A percentile compares a stretch with the other conserved stretches of the same genome.
phyloP scores from a whole-genome alignment of 768 basidiomycete genomes.

The Suillus clintonianus region DNA sequence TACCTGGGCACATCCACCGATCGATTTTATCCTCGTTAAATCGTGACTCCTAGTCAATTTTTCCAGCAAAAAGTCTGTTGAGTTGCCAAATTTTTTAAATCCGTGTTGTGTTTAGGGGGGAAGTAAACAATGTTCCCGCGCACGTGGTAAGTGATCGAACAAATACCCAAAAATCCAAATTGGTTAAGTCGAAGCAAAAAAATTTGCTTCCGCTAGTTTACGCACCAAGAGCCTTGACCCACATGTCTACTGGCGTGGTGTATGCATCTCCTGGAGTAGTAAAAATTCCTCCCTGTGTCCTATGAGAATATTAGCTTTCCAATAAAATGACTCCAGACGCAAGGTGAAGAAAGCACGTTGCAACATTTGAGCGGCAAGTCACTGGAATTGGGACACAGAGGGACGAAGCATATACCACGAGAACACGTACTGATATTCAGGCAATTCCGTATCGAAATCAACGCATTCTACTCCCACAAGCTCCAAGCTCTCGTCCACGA shows the following conservation, averaged over 20 bases:
- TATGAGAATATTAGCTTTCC: conserved; percentile 33
- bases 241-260: conserved; percentile 89
- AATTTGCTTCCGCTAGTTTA: conserved; percentile 60
- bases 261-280: conserved; percentile 85
- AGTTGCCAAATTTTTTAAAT: conserved; percentile 23
- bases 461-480: conserved; percentile 80
- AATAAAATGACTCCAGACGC: conserved; percentile 6
- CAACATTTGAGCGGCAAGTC: background rate
- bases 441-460: conserved; percentile 78
- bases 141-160: conserved; percentile 35
- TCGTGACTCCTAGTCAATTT: conserved; percentile 73
- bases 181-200: conserved; percentile 42
- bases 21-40: conserved; percentile 67
- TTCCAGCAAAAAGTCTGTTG: conserved; percentile 74
- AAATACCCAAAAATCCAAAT: conserved; percentile 33
- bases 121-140: conserved; percentile 6
- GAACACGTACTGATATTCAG: conserved; percentile 76
- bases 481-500: conserved; percentile 82
- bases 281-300: conserved; percentile 85
- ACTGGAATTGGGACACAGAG: conserved; percentile 1
- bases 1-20: conserved; percentile 81
- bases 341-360: conserved; percentile 10
- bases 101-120: conserved; percentile 6
- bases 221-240: conserved; percentile 85
- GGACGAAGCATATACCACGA: conserved; percentile 2